Base-by-base conservation (phyloP, 2,329 filamentous ascomycete species). In the Pseudofabraea citricarpa region DNA sequence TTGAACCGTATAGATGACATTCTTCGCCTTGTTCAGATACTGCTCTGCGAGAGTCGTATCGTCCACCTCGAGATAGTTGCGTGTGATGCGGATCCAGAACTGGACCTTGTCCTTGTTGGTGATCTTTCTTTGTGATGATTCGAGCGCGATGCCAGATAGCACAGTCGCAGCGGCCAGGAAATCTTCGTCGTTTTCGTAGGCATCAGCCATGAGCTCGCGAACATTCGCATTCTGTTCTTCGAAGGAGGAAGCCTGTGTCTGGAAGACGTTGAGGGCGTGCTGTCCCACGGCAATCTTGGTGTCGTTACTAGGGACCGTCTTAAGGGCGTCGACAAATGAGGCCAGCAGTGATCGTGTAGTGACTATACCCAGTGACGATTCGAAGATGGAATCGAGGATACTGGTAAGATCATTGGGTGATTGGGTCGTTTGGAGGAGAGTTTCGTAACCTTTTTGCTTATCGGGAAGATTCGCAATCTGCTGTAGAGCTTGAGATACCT, bases 21-120 rank as follows among this genome's bases (percentile, higher is more conserved):
- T 91, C 69, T 96, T 97, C 65, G 95, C 85, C 65, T 91, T 90
- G 74, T 96, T 96, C 57, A 98, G 76, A 62, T 90, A 95, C 31
- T 77, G 79, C 62, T 94, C 89, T 32, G 93, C 93, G 26, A 79
- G 76, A 1, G 85, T 89, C 7, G 88, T 85, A 67, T 97, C 90
- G 62, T 95, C 91, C 37, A 90, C 88, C 69, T 98, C 91, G 49
- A 98, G 79, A 63, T 93, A 94, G 71, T 94, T 86, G 49, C 93
- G 81, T 61, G 94, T 90, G 60, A 98, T 95, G 47, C 91, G 87
- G 55, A 97, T 85, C 88, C 91, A 97, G 43, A 93, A 79, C 43
- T 75, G 74, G 7, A 89, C 88, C 66, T 90, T 90, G 54, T 91
- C 86, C 56, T 87, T 81, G 61, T 90, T 83, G 21, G 83, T 81